Percentiles rank a stretch among this genome's conserved stretches.
These are phyloP conservation scores for Heliamphora pulchella DNA, from an alignment of 179 eudicot species.

Conservation along the genomic window DNA sequence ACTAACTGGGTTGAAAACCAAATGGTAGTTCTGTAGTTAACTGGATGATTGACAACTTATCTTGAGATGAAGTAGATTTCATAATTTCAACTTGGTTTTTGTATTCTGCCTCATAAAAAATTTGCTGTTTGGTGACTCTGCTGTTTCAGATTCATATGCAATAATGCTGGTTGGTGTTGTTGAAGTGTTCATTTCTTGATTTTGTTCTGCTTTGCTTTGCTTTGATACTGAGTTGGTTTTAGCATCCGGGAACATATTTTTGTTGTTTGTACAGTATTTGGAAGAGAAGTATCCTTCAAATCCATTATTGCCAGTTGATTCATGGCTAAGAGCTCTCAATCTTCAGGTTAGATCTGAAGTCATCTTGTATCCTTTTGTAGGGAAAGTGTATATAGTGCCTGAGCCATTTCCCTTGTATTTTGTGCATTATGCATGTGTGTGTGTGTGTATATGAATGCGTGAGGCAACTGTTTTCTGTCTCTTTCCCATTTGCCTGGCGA, in stretches of 20 bases:
- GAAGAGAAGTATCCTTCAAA: slow-evolving; percentile 49
- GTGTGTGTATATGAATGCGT: too few relatives aligned
- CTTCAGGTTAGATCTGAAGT: slow-evolving; percentile 38
- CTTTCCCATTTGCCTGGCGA: too few relatives aligned
- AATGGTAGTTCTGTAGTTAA: background rate
- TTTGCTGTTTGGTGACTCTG: slow-evolving; percentile 36
- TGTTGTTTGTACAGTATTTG: slow-evolving; percentile 31
- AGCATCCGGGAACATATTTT: background rate
- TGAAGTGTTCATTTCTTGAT: background rate
- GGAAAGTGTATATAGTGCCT: background rate
- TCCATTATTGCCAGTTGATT: slow-evolving; percentile 41
- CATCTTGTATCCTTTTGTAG: background rate
- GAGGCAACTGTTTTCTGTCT: too few relatives aligned
- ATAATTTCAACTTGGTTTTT: background rate
- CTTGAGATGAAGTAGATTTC: background rate
- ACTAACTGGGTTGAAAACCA: background rate
- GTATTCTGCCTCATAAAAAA: too few relatives aligned
- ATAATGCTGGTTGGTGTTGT: slow-evolving; percentile 43
- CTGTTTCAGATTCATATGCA: slow-evolving; percentile 51
- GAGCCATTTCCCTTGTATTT: too few relatives aligned
- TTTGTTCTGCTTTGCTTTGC: slow-evolving; percentile 4
- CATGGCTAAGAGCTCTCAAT: slow-evolving; percentile 35
- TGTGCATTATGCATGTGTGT: background rate
- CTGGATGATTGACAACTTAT: background rate
- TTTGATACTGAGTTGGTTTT: background rate